These are phyloP conservation scores for Venturia asperata DNA, from an alignment of 2,329 filamentous ascomycete species.

Conservation along the genomic window DNA sequence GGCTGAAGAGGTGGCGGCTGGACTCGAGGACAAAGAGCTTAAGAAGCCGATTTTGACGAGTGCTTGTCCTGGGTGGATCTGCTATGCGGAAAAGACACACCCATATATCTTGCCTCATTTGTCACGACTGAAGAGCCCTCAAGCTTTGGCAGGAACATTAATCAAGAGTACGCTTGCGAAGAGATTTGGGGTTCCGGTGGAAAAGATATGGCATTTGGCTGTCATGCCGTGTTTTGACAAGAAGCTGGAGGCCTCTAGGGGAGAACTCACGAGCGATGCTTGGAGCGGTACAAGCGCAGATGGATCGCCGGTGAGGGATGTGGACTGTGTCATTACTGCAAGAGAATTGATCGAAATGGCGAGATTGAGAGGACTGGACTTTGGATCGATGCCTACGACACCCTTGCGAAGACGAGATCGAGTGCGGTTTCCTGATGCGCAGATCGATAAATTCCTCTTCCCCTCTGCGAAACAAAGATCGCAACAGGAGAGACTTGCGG, in stretches of 20 bases:
- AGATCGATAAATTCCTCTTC: conserved; percentile 68
- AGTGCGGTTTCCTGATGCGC: conserved; percentile 64
- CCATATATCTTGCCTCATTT: conserved; percentile 87
- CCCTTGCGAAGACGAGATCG: conserved; percentile 34
- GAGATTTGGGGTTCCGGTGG: conserved; percentile 62
- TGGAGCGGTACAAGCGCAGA: conserved; percentile 45
- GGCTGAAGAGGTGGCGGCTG: conserved; percentile 40
- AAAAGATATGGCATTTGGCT: conserved; percentile 86
- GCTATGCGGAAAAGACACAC: conserved; percentile 97
- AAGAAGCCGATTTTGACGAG: conserved; percentile 70
- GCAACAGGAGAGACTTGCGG: conserved; percentile 45
- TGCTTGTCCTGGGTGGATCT: conserved; percentile 95
- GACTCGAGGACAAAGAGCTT: conserved; percentile 31
- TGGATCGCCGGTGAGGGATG: conserved; percentile 59
- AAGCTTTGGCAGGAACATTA: conserved; percentile 83
- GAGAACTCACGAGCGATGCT: conserved; percentile 75
- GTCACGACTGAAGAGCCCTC: conserved; percentile 85
- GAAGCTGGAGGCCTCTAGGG: conserved; percentile 90
- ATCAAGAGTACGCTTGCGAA: conserved; percentile 79
- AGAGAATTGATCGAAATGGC: conserved; percentile 89
- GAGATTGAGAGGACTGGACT: conserved; percentile 68
- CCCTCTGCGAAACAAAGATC: conserved; percentile 43
- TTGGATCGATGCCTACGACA: conserved; percentile 61
- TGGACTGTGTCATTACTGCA: conserved; percentile 96
- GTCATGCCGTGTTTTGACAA: conserved; percentile 99